Conservation (phyloP, 129 eudicot genomes). For the Dittrichia graveolens region DNA sequence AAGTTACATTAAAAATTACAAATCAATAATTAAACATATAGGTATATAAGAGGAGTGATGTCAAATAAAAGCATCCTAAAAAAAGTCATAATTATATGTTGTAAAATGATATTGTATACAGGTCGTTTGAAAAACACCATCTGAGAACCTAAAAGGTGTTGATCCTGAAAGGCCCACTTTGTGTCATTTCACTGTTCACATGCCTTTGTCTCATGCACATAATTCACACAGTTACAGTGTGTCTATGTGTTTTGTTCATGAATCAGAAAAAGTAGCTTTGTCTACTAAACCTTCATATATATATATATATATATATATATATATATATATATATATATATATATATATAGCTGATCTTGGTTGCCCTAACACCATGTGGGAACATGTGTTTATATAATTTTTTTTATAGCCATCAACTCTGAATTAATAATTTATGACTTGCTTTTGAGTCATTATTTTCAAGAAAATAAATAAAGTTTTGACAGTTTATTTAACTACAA, state of each 20-base stretch:
- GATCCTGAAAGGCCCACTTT: slow-evolving; percentile 13
- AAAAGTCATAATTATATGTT: too few relatives aligned
- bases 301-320: too few relatives aligned
- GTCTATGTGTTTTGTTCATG: slow-evolving; percentile 24
- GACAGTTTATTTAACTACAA: too few relatives aligned
- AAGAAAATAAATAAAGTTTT: too few relatives aligned
- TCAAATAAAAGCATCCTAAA: too few relatives aligned
- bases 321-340: too few relatives aligned
- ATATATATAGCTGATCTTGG: too few relatives aligned
- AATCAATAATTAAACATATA: too few relatives aligned
- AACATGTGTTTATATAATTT: slow-evolving; percentile 9
- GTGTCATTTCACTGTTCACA: slow-evolving; percentile 40
- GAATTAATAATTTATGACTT: slow-evolving; percentile 32
- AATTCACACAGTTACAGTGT: slow-evolving; percentile 28
- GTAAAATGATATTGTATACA: too few relatives aligned
- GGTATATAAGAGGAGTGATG: too few relatives aligned
- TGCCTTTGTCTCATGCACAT: slow-evolving; percentile 37
- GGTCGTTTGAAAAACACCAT: slow-evolving; percentile 11
- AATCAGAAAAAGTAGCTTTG: slow-evolving; percentile 42
- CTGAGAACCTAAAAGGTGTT: not conserved
- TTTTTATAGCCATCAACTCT: not conserved
- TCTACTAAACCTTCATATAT: slow-evolving; percentile 21
- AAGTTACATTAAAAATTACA: too few relatives aligned
- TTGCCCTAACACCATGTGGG: slow-evolving; percentile 31
- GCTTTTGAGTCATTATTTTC: not conserved